Evolutionary conservation across 495 filamentous ascomycete genomes (phyloP).

Genomic region (Trichoderma parareesei): DNA sequence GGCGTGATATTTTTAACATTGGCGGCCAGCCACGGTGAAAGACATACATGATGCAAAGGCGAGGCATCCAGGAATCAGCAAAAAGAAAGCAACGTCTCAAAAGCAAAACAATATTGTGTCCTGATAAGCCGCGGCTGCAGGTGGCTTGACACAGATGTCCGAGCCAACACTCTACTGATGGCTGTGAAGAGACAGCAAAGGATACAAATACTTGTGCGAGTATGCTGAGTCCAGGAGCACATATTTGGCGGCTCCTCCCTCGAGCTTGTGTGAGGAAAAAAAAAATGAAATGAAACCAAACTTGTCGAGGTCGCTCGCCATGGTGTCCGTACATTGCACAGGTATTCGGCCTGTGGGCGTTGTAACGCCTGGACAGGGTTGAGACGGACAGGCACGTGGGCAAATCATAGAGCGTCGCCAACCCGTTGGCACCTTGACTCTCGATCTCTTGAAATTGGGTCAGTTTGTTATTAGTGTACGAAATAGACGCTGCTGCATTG

Average conservation of each 20-base stretch:
- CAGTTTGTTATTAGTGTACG: background rate
- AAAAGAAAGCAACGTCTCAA: constrained; percentile 3
- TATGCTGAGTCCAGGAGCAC: background rate
- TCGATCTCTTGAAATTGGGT: background rate
- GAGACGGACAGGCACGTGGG: background rate
- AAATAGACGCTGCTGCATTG: no score
- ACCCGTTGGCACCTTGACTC: background rate
- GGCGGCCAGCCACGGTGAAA: background rate
- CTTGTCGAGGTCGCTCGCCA: no score
- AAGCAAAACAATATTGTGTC: constrained; percentile 9
- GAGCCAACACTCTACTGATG: background rate
- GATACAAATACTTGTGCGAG: background rate
- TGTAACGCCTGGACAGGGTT: background rate
- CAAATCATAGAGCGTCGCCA: background rate
- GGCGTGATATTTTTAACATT: background rate
- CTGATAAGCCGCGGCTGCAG: background rate
- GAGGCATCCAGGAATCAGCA: background rate
- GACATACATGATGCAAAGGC: constrained; percentile 8
- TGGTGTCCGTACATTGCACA: no score
- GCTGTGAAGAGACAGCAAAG: background rate
- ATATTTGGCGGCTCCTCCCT: background rate
- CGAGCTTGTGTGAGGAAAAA: background rate
- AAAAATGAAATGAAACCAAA: no score
- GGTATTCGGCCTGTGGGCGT: no score
- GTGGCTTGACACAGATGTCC: background rate